These are phyloP conservation scores for Curvularia eragrostidis DNA, from an alignment of 2,329 filamentous ascomycete species.

Conservation along the genomic window DNA sequence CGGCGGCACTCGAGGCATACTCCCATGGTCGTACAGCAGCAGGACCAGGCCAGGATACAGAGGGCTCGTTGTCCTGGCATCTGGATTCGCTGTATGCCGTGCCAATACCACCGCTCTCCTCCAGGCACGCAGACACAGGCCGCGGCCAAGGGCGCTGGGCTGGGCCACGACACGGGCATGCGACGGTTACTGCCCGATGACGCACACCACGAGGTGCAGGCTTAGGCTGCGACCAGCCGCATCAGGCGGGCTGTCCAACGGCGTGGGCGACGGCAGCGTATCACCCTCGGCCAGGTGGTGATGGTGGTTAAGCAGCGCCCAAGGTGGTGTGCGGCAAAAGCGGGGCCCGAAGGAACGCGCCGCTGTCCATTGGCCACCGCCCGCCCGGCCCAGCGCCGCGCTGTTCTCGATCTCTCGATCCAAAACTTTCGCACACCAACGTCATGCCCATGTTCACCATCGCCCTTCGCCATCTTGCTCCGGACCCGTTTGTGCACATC, in stretches of 20 bases:
- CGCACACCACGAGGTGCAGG: neutral
- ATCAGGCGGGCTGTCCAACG: conserved; percentile 3
- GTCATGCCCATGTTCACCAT: conserved; percentile 12
- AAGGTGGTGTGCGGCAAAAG: conserved; percentile 22
- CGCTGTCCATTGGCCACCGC: conserved; percentile 18
- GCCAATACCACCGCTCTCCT: neutral
- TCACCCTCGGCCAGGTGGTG: conserved; percentile 27
- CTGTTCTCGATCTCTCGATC: conserved; percentile 29
- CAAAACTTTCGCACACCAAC: conserved; percentile 15
- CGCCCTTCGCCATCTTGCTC: too few species aligned
- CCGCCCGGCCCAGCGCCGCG: neutral
- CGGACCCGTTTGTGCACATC: neutral
- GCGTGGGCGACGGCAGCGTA: conserved; percentile 11
- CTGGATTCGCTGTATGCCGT: too few species aligned
- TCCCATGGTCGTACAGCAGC: neutral
- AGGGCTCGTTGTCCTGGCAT: neutral
- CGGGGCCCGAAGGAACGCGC: conserved; percentile 9
- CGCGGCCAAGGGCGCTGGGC: conserved; percentile 4
- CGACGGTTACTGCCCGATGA: conserved; percentile 6
- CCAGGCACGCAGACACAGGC: neutral
- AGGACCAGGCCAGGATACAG: neutral
- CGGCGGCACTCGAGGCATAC: conserved; percentile 13
- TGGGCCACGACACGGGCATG: neutral
- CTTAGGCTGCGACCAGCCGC: conserved; percentile 4
- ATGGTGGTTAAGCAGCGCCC: conserved; percentile 10